Conservation (phyloP, 2,329 filamentous ascomycete genomes). For the Chaetomium sp. region DNA sequence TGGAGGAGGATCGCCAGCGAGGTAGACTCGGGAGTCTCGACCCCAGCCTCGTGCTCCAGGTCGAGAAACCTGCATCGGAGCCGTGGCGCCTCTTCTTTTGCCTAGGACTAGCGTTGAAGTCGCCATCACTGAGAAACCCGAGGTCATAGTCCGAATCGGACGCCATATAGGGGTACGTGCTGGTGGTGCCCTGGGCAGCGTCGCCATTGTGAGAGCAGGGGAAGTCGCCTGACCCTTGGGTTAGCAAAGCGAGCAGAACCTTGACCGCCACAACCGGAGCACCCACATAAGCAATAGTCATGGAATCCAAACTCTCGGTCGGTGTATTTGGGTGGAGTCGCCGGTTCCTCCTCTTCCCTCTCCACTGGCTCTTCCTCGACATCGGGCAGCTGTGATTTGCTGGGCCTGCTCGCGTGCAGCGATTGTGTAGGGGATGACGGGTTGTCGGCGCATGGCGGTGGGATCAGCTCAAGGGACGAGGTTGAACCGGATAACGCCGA, state of each 20-base stretch:
- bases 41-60: constrained; percentile 66
- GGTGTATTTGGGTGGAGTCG: constrained; percentile 51
- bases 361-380: constrained; percentile 82
- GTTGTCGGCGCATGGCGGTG: constrained; percentile 49
- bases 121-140: constrained; percentile 66
- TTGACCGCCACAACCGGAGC: neutral
- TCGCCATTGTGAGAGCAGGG: constrained; percentile 60
- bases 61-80: constrained; percentile 62
- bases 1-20: constrained; percentile 53
- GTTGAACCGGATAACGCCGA: constrained; percentile 68
- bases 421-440: constrained; percentile 58
- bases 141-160: constrained; percentile 65
- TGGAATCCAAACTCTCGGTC: constrained; percentile 53
- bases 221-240: constrained; percentile 55
- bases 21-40: constrained; percentile 59
- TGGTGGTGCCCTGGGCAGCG: constrained; percentile 42
- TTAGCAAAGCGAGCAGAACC: constrained; percentile 18
- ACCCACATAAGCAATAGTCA: constrained; percentile 78
- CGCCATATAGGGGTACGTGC: constrained; percentile 44
- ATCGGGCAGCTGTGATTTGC: constrained; percentile 72
- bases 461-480: constrained; percentile 72
- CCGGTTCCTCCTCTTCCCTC: constrained; percentile 61
- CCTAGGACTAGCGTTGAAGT: constrained; percentile 51
- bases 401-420: constrained; percentile 41
- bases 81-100: constrained; percentile 59